Base-by-base conservation (phyloP, 2,329 filamentous ascomycete genomes). In the Spiromastix sp. region DNA sequence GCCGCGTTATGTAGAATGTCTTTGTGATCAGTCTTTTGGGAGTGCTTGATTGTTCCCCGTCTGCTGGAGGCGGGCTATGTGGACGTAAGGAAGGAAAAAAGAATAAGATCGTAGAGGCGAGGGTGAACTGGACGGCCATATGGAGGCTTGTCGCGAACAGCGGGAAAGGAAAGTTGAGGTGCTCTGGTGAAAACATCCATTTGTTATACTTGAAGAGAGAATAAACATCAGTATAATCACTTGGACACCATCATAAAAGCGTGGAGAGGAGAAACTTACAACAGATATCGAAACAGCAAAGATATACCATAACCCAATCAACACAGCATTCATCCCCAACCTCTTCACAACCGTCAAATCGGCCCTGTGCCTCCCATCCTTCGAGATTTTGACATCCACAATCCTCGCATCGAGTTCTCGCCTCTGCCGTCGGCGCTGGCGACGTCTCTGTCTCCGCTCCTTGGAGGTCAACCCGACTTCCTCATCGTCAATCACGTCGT, bases 61-160 rank as follows among this genome's bases (percentile, higher is more conserved):
- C 50, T 54, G 32, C 35, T 55, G 48, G 45, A 3, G 28, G 15
- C 12, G 32, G 26, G 11, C 42, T 15, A 55, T 53, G 50, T 4
- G 87, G 89, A 40, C 91, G 81, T 43, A 95, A 67, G 1, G 78
- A 81, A 13, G 91, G 91, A 37, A 96, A 66, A 42, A 89, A 71
- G 56, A 79, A 89, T 35, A 98, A 72, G 18, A 95, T 80, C 28
- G 82, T 59, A 12, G 72, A 77, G 6, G 91, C 73, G 27, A 96
- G 74, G 11, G 70, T 61, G 60, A 96, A 96, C 56, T 98, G 91
- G 32, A 98, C 86, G 15, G 87, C 66, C 87, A 96, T 96, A 64
- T 98, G 91, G 57, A 91, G 69, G 44, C 85, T 84, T 3, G 91
- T 98, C 8, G 87, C 94, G 61, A 96, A 96, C 32, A 98, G 72